A percentile compares a stretch with the other conserved stretches of the same genome.
These are phyloP conservation scores for Teratosphaeria destructans DNA, from an alignment of 2,329 filamentous ascomycete species.

Conservation along the genomic window DNA sequence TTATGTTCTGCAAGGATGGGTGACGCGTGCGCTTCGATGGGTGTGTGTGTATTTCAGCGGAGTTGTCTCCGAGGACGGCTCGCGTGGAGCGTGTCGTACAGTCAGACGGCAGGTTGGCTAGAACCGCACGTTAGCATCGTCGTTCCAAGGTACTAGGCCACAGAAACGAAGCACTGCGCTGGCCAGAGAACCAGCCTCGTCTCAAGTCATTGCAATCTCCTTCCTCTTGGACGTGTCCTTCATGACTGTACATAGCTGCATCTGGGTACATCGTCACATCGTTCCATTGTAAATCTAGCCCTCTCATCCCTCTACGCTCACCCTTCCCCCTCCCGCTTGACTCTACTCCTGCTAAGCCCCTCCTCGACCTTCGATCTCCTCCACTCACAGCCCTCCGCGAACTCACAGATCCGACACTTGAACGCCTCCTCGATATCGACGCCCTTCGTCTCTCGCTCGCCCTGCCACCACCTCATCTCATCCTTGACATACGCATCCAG, in stretches of 20 bases:
- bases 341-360: conserved; percentile 25
- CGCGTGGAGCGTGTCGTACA: neutral
- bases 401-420: conserved; percentile 81
- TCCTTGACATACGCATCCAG: conserved; percentile 57
- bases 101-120: too few species aligned
- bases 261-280: too few species aligned
- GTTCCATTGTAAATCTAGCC: neutral
- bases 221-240: too few species aligned
- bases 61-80: neutral
- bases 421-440: conserved; percentile 77
- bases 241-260: too few species aligned
- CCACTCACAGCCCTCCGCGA: conserved; percentile 71
- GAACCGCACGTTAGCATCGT: too few species aligned
- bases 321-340: conserved; percentile 7
- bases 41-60: neutral
- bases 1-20: neutral
- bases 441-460: conserved; percentile 59
- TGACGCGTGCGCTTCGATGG: neutral
- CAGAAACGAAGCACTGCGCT: too few species aligned
- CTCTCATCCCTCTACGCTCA: neutral
- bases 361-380: conserved; percentile 58
- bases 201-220: too few species aligned
- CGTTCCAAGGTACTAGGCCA: too few species aligned
- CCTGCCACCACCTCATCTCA: conserved; percentile 82
- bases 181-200: too few species aligned